These are phyloP conservation scores for Botrytis medusae DNA, from an alignment of 2,329 filamentous ascomycete species.

Conservation along the genomic window DNA sequence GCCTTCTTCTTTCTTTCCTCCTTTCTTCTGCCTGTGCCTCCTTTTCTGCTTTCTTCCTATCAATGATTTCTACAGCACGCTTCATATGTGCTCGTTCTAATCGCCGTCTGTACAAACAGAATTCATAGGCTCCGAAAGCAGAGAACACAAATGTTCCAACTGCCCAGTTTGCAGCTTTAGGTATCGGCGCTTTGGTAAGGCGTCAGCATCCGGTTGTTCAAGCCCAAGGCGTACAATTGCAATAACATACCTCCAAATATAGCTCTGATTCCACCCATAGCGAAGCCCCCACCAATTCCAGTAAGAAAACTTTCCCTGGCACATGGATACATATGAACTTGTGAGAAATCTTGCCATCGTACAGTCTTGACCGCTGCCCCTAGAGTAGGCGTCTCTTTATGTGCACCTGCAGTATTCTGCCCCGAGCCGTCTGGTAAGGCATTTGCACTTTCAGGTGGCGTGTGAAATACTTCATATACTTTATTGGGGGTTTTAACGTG, in stretches of 20 bases:
- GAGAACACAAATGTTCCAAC: conserved; percentile 72
- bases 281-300: conserved; percentile 79
- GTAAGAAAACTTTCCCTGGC: conserved; percentile 78
- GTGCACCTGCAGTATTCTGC: conserved; percentile 39
- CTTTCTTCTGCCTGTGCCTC: conserved; percentile 47
- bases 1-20: conserved; percentile 45
- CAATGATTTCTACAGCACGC: conserved; percentile 78
- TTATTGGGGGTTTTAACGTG: conserved; percentile 41
- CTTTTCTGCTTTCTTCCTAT: conserved; percentile 68
- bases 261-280: conserved; percentile 70
- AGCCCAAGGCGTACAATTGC: not conserved
- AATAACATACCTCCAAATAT: conserved; percentile 67
- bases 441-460: conserved; percentile 37
- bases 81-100: conserved; percentile 82
- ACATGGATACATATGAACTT: conserved; percentile 78
- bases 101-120: conserved; percentile 72
- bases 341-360: conserved; percentile 65
- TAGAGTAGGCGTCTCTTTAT: conserved; percentile 44
- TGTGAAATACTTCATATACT: conserved; percentile 45
- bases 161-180: conserved; percentile 78
- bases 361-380: conserved; percentile 66
- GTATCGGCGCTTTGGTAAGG: conserved; percentile 55
- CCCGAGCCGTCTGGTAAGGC: conserved; percentile 39
- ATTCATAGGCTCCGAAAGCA: conserved; percentile 76
- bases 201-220: not conserved